These are phyloP conservation scores for Prunus mume DNA, from an alignment of 306 rosid species.

Conservation along the genomic window DNA sequence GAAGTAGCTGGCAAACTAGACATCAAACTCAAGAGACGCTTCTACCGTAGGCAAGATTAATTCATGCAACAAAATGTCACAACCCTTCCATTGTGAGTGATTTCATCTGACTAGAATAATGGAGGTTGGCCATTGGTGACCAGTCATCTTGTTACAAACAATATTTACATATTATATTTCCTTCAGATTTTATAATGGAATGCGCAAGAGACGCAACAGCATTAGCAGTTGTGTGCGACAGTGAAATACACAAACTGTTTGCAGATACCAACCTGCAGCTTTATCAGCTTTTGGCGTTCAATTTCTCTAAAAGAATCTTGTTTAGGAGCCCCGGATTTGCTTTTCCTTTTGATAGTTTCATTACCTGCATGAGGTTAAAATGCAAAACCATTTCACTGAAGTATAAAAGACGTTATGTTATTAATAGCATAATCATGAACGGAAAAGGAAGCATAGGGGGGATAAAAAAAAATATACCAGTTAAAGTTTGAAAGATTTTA, in stretches of 20 bases:
- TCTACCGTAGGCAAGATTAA: background rate
- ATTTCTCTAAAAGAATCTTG: slow-evolving; percentile 78
- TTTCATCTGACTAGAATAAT: background rate
- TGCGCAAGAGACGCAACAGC: background rate
- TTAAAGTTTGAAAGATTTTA: slow-evolving; percentile 22
- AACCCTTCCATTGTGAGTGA: background rate
- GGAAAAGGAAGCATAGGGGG: background rate
- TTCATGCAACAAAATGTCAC: background rate
- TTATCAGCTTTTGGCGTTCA: slow-evolving; percentile 66
- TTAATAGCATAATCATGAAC: background rate
- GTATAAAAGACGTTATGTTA: background rate
- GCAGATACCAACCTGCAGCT: slow-evolving; percentile 8
- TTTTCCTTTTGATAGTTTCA: slow-evolving; percentile 93
- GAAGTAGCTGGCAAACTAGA: background rate
- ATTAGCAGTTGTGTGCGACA: background rate
- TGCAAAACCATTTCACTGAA: slow-evolving; percentile 3
- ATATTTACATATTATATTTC: background rate
- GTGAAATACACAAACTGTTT: background rate
- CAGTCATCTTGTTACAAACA: background rate
- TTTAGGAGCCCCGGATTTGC: slow-evolving; percentile 86
- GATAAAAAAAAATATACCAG: background rate
- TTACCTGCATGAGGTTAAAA: slow-evolving; percentile 45
- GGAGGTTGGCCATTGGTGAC: background rate
- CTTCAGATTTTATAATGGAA: background rate
- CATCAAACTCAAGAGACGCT: background rate